Conservation (phyloP, 2,329 filamentous ascomycete genomes). For the Hypoxylon sp. region DNA sequence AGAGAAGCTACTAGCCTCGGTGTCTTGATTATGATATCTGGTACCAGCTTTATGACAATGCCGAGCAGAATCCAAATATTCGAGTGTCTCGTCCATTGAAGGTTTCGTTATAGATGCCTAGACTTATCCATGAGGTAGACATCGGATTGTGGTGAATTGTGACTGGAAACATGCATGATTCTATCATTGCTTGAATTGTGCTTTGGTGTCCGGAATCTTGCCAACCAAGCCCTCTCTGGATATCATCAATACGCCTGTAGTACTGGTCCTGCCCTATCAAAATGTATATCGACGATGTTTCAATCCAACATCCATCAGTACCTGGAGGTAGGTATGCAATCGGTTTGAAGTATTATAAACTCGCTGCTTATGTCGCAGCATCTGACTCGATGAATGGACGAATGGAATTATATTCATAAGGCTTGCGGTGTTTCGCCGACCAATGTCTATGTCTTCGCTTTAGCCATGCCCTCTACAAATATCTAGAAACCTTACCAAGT, state of each 20-base stretch:
- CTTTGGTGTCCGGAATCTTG: too few relatives aligned
- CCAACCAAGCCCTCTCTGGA: too few relatives aligned
- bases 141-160: neutral
- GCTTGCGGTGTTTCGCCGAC: neutral
- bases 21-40: slow-evolving; percentile 12
- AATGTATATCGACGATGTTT: neutral
- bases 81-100: slow-evolving; percentile 5
- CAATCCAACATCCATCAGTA: neutral
- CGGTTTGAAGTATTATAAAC: too few relatives aligned
- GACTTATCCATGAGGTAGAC: neutral
- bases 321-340: too few relatives aligned
- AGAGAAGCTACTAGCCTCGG: slow-evolving; percentile 2
- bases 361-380: too few relatives aligned
- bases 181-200: neutral
- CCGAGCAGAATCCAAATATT: slow-evolving; percentile 1
- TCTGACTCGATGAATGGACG: neutral
- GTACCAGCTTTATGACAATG: slow-evolving; percentile 7
- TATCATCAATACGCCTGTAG: neutral
- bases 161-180: neutral
- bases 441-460: neutral
- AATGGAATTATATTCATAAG: neutral
- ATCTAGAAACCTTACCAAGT: neutral
- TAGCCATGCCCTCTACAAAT: neutral
- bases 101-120: neutral
- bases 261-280: neutral